These are phyloP conservation scores for Daldinia sp. DNA, from an alignment of 2,329 filamentous ascomycete genomes.

Conservation along the genomic window DNA sequence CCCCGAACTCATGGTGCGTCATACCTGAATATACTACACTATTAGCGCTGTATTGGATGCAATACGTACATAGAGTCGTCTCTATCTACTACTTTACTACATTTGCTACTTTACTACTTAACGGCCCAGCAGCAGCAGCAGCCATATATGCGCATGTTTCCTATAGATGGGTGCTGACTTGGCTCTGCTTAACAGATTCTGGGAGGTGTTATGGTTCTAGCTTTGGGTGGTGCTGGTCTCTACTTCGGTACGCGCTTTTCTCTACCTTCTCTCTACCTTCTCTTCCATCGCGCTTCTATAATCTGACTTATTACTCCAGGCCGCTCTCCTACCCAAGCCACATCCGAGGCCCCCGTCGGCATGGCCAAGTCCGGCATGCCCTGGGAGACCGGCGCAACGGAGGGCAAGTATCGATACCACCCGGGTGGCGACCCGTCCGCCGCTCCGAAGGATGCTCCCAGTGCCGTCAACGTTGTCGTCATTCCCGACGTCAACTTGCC, in stretches of 20 bases:
- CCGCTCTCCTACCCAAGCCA: slow-evolving; percentile 85
- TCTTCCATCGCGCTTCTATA: not conserved
- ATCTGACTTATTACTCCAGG: slow-evolving; percentile 62
- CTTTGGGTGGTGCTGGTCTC: slow-evolving; percentile 89
- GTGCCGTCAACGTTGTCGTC: slow-evolving; percentile 93
- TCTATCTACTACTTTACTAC: not conserved
- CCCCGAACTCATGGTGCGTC: slow-evolving; percentile 62
- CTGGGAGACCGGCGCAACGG: slow-evolving; percentile 79
- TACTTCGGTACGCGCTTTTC: slow-evolving; percentile 75
- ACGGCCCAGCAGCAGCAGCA: too few relatives aligned
- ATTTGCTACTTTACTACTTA: too few relatives aligned
- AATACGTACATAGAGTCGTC: not conserved
- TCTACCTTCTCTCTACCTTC: slow-evolving; percentile 10
- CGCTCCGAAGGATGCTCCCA: slow-evolving; percentile 88
- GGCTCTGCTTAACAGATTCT: slow-evolving; percentile 75
- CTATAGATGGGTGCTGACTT: slow-evolving; percentile 38
- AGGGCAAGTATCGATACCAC: slow-evolving; percentile 82
- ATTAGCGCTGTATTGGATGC: too few relatives aligned
- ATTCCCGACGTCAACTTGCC: slow-evolving; percentile 93
- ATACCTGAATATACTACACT: slow-evolving; percentile 37
- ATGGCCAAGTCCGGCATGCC: slow-evolving; percentile 86
- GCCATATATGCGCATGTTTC: too few relatives aligned
- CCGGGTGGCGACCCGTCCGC: slow-evolving; percentile 84
- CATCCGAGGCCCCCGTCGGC: slow-evolving; percentile 81
- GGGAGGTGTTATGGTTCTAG: slow-evolving; percentile 88